A percentile compares a stretch with the other conserved stretches of the same genome.
Evolutionary conservation across 306 rosid species (phyloP).

Genomic region (Prunus dulcis): DNA sequence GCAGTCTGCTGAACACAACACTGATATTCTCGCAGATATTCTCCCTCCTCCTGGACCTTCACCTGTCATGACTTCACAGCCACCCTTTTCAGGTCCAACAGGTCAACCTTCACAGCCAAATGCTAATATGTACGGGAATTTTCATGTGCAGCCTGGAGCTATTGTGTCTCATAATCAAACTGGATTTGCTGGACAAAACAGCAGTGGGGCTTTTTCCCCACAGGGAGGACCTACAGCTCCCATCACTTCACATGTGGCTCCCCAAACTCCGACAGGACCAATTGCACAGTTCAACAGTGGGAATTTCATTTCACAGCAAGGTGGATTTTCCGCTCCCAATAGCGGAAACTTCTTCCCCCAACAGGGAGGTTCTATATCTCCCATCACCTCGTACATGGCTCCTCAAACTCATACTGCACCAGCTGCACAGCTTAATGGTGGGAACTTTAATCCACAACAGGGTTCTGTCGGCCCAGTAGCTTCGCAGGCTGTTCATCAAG

Average conservation of each 20-base stretch:
- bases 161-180: slow-evolving; percentile 48
- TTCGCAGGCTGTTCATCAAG: slow-evolving; percentile 42
- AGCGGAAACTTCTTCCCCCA: slow-evolving; percentile 45
- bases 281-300: slow-evolving; percentile 33
- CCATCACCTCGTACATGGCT: slow-evolving; percentile 20
- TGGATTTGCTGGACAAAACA: slow-evolving; percentile 50
- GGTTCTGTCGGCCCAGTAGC: slow-evolving; percentile 18
- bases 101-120: slow-evolving; percentile 50
- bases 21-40: slow-evolving; percentile 72
- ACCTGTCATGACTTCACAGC: slow-evolving; percentile 41
- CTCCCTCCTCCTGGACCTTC: slow-evolving; percentile 67
- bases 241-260: slow-evolving; percentile 41
- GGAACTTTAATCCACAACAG: slow-evolving; percentile 39
- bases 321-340: slow-evolving; percentile 16
- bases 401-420: slow-evolving; percentile 41
- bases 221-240: slow-evolving; percentile 48
- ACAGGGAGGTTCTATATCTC: slow-evolving; percentile 38
- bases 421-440: slow-evolving; percentile 45
- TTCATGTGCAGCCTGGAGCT: slow-evolving; percentile 48
- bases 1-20: slow-evolving; percentile 37
- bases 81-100: slow-evolving; percentile 37
- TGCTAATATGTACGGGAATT: slow-evolving; percentile 46
- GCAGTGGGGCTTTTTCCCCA: slow-evolving; percentile 45
- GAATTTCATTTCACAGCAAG: slow-evolving; percentile 20
- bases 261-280: slow-evolving; percentile 55